These are phyloP conservation scores for Mycena polygramma DNA, from an alignment of 768 basidiomycete species.

Conservation along the genomic window DNA sequence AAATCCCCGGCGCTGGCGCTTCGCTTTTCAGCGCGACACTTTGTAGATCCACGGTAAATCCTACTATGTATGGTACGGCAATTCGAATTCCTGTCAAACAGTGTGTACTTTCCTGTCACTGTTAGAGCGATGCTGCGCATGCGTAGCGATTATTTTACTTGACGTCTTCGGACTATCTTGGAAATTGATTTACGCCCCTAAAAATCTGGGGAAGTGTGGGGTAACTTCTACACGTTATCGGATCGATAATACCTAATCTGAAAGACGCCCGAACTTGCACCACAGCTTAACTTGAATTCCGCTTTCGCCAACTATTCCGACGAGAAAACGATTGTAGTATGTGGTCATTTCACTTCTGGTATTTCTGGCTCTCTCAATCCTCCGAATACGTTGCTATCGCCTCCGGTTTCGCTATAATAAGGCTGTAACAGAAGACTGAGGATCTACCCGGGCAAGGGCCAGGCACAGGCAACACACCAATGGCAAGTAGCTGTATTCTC, in stretches of 20 bases:
- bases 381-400: neutral
- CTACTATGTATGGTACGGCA: too few relatives aligned
- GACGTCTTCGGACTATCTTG: neutral
- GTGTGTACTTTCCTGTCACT: constrained; percentile 7
- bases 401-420: constrained; percentile 9
- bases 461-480: constrained; percentile 18
- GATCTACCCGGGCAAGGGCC: neutral
- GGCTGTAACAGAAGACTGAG: constrained; percentile 11
- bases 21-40: too few relatives aligned
- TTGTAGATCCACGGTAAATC: too few relatives aligned
- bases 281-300: neutral
- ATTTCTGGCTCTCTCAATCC: neutral
- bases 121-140: neutral
- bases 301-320: neutral
- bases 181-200: neutral
- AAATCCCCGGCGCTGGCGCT: neutral
- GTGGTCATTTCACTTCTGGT: neutral
- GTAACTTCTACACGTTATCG: constrained; percentile 1
- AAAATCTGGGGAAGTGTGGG: neutral
- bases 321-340: too few relatives aligned
- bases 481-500: constrained; percentile 6
- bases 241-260: neutral
- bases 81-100: too few relatives aligned
- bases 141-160: neutral
- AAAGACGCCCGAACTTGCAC: too few relatives aligned